Evolutionary conservation across 495 filamentous ascomycete genomes (phyloP).

Genomic region (Lasiosphaeria hispida): DNA sequence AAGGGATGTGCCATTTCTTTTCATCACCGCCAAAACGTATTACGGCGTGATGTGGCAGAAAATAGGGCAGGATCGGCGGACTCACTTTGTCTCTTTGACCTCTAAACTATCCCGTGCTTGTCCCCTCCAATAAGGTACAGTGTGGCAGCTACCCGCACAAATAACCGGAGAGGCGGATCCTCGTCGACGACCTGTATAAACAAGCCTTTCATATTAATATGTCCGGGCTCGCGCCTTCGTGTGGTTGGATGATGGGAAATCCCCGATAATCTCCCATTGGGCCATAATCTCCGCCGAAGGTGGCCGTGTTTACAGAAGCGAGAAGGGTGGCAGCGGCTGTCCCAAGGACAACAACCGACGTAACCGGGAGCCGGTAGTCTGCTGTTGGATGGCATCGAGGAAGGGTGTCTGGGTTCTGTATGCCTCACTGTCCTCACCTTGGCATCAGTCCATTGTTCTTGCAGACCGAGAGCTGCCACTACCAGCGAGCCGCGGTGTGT

Average conservation of each 20-base stretch:
- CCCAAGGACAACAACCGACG: neutral
- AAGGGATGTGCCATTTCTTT: no score
- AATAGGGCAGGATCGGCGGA: no score
- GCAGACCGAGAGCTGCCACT: no score
- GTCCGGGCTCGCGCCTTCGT: neutral
- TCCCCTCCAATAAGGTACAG: neutral
- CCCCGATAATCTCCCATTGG: neutral
- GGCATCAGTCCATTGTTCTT: no score
- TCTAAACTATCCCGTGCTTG: no score
- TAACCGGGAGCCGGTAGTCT: neutral
- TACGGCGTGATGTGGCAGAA: no score
- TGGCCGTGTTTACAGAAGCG: neutral
- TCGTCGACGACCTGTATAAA: neutral
- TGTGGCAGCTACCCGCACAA: neutral
- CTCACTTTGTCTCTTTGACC: no score
- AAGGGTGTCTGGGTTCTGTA: no score
- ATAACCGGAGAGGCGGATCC: neutral
- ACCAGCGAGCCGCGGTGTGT: no score
- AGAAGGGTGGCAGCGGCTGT: neutral
- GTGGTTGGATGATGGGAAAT: neutral
- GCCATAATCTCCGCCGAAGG: neutral
- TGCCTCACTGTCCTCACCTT: no score
- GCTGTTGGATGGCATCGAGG: no score
- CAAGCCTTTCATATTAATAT: slow-evolving; percentile 1
- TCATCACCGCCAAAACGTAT: no score